Evolutionary conservation across 1,284 basidiomycete genomes (phyloP).

Genomic region (Trichosporon inkin): DNA sequence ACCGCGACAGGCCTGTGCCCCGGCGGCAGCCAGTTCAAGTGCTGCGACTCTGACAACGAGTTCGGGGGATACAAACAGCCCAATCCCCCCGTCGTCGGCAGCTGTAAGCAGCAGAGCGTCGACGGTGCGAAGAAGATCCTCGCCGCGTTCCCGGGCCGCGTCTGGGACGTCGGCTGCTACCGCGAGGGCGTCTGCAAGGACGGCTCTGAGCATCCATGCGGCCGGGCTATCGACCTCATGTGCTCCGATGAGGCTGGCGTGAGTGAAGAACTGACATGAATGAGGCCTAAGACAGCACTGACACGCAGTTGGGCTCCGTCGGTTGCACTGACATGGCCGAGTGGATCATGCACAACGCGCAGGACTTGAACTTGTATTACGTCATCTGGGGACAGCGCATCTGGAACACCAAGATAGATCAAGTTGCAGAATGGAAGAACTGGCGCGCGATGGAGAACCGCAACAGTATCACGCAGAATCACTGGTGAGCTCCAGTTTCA

Average conservation of each 20-base stretch:
- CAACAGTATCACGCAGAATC: slow-evolving; percentile 4
- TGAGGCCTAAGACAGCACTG: neutral
- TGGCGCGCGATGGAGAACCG: slow-evolving; percentile 6
- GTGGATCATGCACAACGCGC: slow-evolving; percentile 6
- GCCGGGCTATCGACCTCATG: slow-evolving; percentile 4
- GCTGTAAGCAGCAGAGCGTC: neutral
- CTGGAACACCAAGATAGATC: neutral
- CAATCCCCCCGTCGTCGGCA: neutral
- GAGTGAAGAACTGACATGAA: neutral
- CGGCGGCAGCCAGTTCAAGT: slow-evolving; percentile 1
- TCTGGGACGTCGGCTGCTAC: neutral
- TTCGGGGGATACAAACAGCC: neutral
- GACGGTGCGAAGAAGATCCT: neutral
- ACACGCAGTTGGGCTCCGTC: neutral
- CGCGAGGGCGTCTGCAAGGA: neutral
- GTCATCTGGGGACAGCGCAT: slow-evolving; percentile 13
- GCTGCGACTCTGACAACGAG: neutral
- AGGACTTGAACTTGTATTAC: neutral
- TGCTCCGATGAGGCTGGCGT: slow-evolving; percentile 8
- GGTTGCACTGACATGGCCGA: slow-evolving; percentile 6
- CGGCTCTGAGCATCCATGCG: neutral
- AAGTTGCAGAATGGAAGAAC: neutral
- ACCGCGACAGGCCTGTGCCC: neutral
- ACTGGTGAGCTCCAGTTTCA: slow-evolving; percentile 2
- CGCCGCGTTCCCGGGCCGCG: neutral